Conservation (phyloP, 129 eudicot genomes). For the Flaveria robusta region DNA sequence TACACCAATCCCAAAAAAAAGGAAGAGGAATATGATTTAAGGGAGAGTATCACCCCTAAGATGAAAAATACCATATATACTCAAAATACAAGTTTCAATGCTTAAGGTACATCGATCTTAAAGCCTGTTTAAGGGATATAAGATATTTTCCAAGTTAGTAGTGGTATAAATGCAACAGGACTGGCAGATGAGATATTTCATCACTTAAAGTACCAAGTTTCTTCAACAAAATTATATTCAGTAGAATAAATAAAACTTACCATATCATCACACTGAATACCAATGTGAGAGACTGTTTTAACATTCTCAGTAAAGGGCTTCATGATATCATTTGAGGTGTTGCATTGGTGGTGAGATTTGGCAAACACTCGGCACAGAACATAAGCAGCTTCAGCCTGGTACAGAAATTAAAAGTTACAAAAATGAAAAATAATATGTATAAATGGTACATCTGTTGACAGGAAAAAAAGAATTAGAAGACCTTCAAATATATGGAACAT, state of each 20-base stretch:
- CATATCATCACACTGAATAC: slow-evolving; percentile 61
- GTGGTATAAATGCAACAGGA: neutral
- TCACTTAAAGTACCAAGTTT: slow-evolving; percentile 25
- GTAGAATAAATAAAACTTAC: slow-evolving; percentile 21
- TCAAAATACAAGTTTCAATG: neutral
- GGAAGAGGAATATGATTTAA: neutral
- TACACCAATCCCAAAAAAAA: neutral
- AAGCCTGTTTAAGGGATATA: neutral
- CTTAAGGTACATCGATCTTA: neutral
- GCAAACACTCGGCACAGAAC: slow-evolving; percentile 67
- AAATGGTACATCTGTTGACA: neutral
- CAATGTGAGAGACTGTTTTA: slow-evolving; percentile 48
- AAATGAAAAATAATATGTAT: neutral
- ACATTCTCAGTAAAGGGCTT: slow-evolving; percentile 48
- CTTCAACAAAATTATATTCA: slow-evolving; percentile 36
- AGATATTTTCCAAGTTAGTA: neutral
- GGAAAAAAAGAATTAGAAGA: neutral
- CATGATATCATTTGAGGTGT: slow-evolving; percentile 36
- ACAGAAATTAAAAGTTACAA: neutral
- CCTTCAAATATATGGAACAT: neutral
- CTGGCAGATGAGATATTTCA: slow-evolving; percentile 20
- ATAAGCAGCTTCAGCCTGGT: slow-evolving; percentile 53
- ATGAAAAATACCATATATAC: neutral
- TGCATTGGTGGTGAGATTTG: slow-evolving; percentile 38
- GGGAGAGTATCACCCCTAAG: neutral